These are phyloP conservation scores for Basidiobolus meristosporus DNA, from an alignment of 371 early-diverging fungal species.

Conservation along the genomic window DNA sequence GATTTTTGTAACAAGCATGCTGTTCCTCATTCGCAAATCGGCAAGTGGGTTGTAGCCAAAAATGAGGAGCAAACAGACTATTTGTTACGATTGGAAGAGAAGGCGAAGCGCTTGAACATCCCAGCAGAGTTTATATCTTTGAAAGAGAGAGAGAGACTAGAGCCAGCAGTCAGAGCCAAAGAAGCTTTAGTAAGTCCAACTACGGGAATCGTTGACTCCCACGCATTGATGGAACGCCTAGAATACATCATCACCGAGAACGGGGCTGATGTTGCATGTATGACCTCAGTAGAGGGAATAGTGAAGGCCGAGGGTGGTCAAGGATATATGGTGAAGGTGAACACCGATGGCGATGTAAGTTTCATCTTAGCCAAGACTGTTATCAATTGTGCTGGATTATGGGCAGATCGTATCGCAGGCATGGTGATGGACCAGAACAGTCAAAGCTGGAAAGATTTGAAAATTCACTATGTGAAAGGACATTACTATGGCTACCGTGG, in stretches of 20 bases:
- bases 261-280: conserved; percentile 25
- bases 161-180: conserved; percentile 34
- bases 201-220: conserved; percentile 72
- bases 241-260: conserved; percentile 15
- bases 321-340: conserved; percentile 23
- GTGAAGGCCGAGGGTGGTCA: conserved; percentile 1
- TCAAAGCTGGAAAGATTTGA: conserved; percentile 5
- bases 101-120: conserved; percentile 33
- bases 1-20: conserved; percentile 19
- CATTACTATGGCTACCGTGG: conserved; percentile 45
- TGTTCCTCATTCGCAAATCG: conserved; percentile 27
- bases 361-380: conserved; percentile 31
- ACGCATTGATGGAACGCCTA: conserved; percentile 40
- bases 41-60: conserved; percentile 73
- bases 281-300: conserved; percentile 24
- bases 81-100: conserved; percentile 29
- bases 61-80: conserved; percentile 23
- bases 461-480: conserved; percentile 52
- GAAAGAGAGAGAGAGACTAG: conserved; percentile 15
- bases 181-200: conserved; percentile 40
- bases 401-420: conserved; percentile 38
- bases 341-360: conserved; percentile 15
- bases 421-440: conserved; percentile 12
- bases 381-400: conserved; percentile 65
- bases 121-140: conserved; percentile 27